These are phyloP conservation scores for Spongiforma sp. DNA, from an alignment of 1,284 basidiomycete species.

Conservation along the genomic window DNA sequence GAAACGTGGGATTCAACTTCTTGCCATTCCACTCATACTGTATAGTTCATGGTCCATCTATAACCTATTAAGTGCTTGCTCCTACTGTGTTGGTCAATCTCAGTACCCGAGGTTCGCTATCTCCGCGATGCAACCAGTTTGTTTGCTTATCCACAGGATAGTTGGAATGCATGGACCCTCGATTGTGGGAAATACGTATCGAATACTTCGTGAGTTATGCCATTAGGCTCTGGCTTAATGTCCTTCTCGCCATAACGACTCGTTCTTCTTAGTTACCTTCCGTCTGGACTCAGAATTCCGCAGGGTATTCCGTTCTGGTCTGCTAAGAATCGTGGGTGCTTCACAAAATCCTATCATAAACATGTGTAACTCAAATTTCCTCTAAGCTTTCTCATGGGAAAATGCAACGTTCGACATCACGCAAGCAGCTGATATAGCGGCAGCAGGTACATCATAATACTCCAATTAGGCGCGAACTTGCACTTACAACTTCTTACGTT, in stretches of 20 bases:
- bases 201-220: conserved; percentile 27
- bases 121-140: not conserved
- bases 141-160: conserved; percentile 8
- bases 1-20: not conserved
- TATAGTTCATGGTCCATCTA: conserved; percentile 35
- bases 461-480: not conserved
- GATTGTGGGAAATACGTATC: conserved; percentile 21
- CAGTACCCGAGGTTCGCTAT: conserved; percentile 21
- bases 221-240: not conserved
- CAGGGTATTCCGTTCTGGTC: conserved; percentile 31
- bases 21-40: not conserved
- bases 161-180: conserved; percentile 26
- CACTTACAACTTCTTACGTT: not conserved
- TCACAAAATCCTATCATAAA: not conserved
- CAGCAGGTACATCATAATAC: conserved; percentile 19
- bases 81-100: conserved; percentile 17
- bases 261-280: conserved; percentile 26
- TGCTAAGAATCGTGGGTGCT: conserved; percentile 25
- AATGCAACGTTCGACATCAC: conserved; percentile 17
- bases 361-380: conserved; percentile 6
- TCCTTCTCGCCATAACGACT: not conserved
- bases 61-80: conserved; percentile 35
- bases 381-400: conserved; percentile 23
- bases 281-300: conserved; percentile 14
- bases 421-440: conserved; percentile 12